Evolutionary conservation across 73 alveolate species (phyloP), one percentile per base, ranked within the genome.

Genomic region (Symbiodinium pilosum): DNA sequence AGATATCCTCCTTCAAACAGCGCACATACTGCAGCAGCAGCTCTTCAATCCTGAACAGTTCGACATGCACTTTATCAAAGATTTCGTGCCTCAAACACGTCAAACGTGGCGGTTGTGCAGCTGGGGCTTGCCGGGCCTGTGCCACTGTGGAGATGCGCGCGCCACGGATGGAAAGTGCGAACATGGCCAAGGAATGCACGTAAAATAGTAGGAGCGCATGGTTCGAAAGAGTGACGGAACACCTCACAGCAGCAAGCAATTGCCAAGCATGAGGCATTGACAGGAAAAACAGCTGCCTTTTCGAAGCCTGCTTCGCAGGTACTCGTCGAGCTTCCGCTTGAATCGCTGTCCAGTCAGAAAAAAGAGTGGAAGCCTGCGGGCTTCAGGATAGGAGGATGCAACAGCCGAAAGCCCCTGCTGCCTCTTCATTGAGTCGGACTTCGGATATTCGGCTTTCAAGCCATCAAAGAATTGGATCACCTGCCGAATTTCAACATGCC

Each of bases 231-330:
- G 47, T 5, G 98, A 92, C 43, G 98, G 98, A 12, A 92, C 84
- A 83, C 97, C 94, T 87, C 24, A 41, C 28, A 84, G 64, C 71
- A 69, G 56, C 38, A 30, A 4, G 26, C 54, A 28, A 21, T 18
- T n/a, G n/a, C n/a, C n/a, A n/a, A n/a, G n/a, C 5, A 4, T 21
- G 12, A 32, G 51, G n/a, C 84, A 34, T 69, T 28, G 2, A 20
- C 40, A 32, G 42, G n/a, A n/a, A n/a, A n/a, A n/a, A 26, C 85
- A 18, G 28, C 24, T 20, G 97, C 97, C 99, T 69, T 93, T 93
- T 36, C 99, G 99, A 41, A 93, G 64, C 43, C 99, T 89, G 56
- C 52, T 40, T 26, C 99, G 92, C 54, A 93, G 99, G 40, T 93
- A 93, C 47, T 44, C 93, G 40, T 93, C 99, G 52, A 93, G 38